Base-by-base conservation (phyloP, 495 filamentous ascomycete genomes). In the Talaromyces wortmannii region DNA sequence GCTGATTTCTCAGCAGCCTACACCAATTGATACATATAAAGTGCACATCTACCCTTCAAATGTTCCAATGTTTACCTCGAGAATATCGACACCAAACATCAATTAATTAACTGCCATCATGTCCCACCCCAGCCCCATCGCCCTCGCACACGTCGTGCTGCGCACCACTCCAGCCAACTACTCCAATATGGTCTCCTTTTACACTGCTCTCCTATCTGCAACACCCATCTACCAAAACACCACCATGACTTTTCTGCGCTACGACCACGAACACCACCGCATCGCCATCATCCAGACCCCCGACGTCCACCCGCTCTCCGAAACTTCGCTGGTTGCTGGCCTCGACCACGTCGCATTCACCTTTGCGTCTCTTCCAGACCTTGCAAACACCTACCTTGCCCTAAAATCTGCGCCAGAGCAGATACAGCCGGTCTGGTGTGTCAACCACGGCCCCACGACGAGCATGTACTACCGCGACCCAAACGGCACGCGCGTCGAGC, bases 221-320 rank as follows among this genome's bases (percentile, higher is more conserved):
- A 23, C 23, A 23, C 23, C 23, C 2, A 4, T 4, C 23, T 23
- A 23, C 23, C 23, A 23, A 23, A 23, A 23, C 23, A 4, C 23
- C 23, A 40, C 2, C 1, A 15, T 73, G 31, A 32, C 66, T 7
- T 78, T 75, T 61, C 52, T 78, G n/a, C 57, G 60, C 1, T 78
- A 73, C 60, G 75, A 78, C 55, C 62, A 72, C 0, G 73, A 76
- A 55, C 75, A 78, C 52, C 75, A 78, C 57, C 75, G 75, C 5
- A 63, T 78, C 31, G 75, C 71, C 2, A 59, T 78, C 23, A 45
- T 57, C 72, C 33, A 48, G 5, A 8, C 13, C 8, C 36, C 36
- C 40, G 30, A 47, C 10, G 67, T 68, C 0, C 59, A 57, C 2
- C 62, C 59, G 5, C 32, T 11, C 5, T 54, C 59, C 3, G 67